Base-by-base conservation (phyloP, 179 eudicot species). In the Sideroxylon spinosum region DNA sequence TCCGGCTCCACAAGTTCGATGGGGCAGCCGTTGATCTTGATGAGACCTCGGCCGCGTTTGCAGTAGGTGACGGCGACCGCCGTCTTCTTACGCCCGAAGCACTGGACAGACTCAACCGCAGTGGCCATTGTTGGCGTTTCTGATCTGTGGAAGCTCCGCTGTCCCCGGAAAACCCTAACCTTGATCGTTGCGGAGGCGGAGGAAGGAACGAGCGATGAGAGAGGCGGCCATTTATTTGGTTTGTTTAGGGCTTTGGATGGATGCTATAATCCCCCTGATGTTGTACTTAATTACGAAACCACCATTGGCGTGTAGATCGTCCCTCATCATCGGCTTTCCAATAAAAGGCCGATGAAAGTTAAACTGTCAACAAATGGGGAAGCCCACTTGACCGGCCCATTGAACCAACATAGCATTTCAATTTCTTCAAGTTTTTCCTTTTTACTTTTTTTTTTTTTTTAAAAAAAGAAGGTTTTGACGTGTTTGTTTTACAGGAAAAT, bases 11-110 rank as follows among this genome's bases (percentile, higher is more conserved):
- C 60, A 6, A 80, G 82, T 61, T 80, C 78, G 74, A 80, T 62
- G 14, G 67, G 67, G 67, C 64, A 60, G 64, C 64, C 64, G 64
- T 60, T 60, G 32, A 62, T 62, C 78, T 80, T 80, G 78, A 80
- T 75, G 49, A 75, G 19, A 29, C 82, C 82, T 9, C 74, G 74
- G 50, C 78, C 78, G 3, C 69, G 68, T 69, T 80, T 80, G 78
- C 82, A 80, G 82, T 80, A 68, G 68, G 78, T 75, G 7, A 80
- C 82, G 50, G 82, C 82, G 2, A 80, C 82, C 1, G 82, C 82
- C 50, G 69, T 80, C 78, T 80, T 80, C 74, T 80, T 80, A 16
- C 82, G 78, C 6, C 82, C 82, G 32, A 80, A 80, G 75, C 82
- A 80, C 71, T 80, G 82, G 60, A 80, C 82, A 55, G 82, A 80